A percentile compares a stretch with the other conserved stretches of the same genome.
These are phyloP conservation scores for Speleostelium caveatum DNA, from an alignment of 78 protist genomes.

Conservation along the genomic window DNA sequence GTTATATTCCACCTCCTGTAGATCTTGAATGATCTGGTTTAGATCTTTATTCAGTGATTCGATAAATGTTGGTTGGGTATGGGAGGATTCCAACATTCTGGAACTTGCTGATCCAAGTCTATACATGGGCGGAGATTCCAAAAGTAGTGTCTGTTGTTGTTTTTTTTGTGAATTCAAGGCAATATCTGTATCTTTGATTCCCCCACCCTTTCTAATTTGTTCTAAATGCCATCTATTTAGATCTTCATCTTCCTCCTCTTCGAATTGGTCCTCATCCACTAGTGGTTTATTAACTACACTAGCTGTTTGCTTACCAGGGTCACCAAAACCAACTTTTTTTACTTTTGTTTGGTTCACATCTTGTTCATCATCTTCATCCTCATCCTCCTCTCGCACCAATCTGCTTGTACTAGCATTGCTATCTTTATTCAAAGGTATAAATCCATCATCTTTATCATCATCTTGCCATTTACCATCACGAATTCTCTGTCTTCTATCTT, in stretches of 20 bases:
- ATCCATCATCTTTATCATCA: background rate
- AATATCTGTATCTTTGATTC: background rate
- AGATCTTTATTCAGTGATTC: conserved; percentile 31
- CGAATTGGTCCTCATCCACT: too few relatives aligned
- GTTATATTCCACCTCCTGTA: conserved; percentile 17
- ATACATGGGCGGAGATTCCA: background rate
- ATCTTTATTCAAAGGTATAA: background rate
- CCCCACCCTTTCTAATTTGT: conserved; percentile 64
- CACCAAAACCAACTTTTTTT: conserved; percentile 7
- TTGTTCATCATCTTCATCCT: conserved; percentile 26
- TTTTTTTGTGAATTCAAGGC: background rate
- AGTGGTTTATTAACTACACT: too few relatives aligned
- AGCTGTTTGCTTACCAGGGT: conserved; percentile 9
- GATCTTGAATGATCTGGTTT: background rate
- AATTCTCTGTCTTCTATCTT: conserved; percentile 49
- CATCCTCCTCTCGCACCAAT: conserved; percentile 14
- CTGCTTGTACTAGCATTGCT: background rate
- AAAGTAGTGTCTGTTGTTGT: conserved; percentile 13
- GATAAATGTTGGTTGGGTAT: background rate
- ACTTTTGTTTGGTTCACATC: background rate
- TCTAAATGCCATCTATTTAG: conserved; percentile 30
- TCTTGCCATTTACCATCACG: conserved; percentile 20
- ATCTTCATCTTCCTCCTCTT: conserved; percentile 60
- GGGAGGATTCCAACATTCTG: background rate
- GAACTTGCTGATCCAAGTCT: background rate